A percentile compares a stretch with the other conserved stretches of the same genome.
phyloP scores from a whole-genome alignment of 139 green algal genomes.

The Chlamydomonas schloesseri region DNA sequence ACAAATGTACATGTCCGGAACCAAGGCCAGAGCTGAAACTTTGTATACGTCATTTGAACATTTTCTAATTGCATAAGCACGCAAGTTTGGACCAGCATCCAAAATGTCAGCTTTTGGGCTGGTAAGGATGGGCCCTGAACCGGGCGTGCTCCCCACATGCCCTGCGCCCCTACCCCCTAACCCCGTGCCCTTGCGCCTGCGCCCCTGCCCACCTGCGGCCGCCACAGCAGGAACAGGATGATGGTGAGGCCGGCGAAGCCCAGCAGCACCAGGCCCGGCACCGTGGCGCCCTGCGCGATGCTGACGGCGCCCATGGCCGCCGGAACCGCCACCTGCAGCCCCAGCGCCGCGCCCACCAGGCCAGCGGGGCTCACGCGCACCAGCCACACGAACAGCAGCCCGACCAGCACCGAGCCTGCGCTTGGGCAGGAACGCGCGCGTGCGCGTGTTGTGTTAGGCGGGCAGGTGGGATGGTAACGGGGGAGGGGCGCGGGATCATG shows the following conservation, averaged over 20 bases:
- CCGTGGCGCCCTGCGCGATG: background rate
- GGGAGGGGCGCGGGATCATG: background rate
- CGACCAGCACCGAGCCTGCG: conserved; percentile 31
- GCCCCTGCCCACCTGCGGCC: conserved; percentile 37
- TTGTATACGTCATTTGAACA: no score
- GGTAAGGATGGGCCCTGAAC: no score
- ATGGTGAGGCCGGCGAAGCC: conserved; percentile 20
- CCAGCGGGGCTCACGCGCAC: background rate
- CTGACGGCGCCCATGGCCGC: background rate
- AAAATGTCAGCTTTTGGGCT: no score
- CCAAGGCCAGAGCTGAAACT: no score
- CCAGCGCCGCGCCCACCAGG: conserved; percentile 32
- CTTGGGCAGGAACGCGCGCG: background rate
- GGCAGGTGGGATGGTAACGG: background rate
- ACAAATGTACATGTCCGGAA: no score
- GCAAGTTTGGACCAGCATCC: no score
- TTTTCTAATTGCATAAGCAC: no score
- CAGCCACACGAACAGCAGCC: conserved; percentile 38
- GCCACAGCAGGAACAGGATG: conserved; percentile 63
- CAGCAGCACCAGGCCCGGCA: background rate
- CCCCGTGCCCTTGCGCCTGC: no score
- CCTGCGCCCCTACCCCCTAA: no score
- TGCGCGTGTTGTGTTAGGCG: no score
- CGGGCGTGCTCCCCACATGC: no score
- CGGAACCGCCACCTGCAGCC: conserved; percentile 28